Evolutionary conservation across 768 basidiomycete species (phyloP).

Genomic region (Tremella fuciformis): DNA sequence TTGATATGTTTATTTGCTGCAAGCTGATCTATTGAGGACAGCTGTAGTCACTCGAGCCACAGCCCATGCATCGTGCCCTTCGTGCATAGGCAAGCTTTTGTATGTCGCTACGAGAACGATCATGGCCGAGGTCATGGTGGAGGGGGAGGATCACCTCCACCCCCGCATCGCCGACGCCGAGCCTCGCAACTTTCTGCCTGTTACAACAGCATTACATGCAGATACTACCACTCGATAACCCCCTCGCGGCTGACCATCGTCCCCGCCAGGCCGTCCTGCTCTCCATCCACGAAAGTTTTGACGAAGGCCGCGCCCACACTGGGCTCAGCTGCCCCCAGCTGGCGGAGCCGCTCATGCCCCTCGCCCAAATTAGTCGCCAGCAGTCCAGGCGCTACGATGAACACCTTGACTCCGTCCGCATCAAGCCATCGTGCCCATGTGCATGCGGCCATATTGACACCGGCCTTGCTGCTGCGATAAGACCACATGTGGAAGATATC

Average conservation of each 20-base stretch:
- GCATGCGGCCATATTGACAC: constrained; percentile 32
- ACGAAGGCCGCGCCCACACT: not conserved
- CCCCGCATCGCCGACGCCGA: too few species aligned
- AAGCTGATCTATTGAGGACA: too few species aligned
- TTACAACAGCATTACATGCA: too few species aligned
- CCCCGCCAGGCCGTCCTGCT: not conserved
- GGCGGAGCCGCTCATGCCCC: not conserved
- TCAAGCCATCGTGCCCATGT: constrained; percentile 28
- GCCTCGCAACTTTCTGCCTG: too few species aligned
- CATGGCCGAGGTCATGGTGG: too few species aligned
- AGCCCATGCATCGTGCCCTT: too few species aligned
- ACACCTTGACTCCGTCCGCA: constrained; percentile 30
- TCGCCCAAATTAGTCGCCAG: constrained; percentile 27
- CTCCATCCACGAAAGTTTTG: not conserved
- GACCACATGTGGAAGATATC: not conserved
- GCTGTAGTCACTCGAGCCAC: too few species aligned
- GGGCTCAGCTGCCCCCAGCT: constrained; percentile 2
- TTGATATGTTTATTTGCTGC: too few species aligned
- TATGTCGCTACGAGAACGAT: too few species aligned
- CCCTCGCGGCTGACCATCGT: not conserved
- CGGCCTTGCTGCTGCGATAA: constrained; percentile 33
- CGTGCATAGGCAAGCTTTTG: too few species aligned
- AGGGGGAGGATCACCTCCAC: too few species aligned
- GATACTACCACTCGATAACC: too few species aligned
- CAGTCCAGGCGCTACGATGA: constrained; percentile 27